A percentile compares a stretch with the other conserved stretches of the same genome.
Conservation (phyloP, 208 protist species). For the Leishmania guyanensis region DNA sequence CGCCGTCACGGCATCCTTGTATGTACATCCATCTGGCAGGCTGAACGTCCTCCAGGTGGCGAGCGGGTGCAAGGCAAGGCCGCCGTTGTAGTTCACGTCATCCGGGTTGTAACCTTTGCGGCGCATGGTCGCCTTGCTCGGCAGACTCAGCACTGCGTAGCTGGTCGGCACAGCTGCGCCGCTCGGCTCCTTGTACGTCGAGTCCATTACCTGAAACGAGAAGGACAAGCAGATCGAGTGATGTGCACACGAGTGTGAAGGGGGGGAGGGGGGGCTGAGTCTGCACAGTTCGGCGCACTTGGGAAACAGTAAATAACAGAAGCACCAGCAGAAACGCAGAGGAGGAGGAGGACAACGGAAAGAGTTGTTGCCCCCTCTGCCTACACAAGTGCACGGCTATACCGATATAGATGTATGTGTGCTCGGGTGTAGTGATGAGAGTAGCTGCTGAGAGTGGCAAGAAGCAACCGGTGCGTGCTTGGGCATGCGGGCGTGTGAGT, state of each 20-base stretch:
- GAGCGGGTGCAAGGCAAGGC: constrained; percentile 68
- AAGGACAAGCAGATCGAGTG: background rate
- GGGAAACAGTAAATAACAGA: background rate
- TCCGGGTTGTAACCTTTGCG: constrained; percentile 76
- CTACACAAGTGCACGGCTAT: background rate
- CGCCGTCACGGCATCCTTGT: constrained; percentile 69
- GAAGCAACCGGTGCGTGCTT: background rate
- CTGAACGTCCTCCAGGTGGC: constrained; percentile 69
- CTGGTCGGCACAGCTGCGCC: constrained; percentile 58
- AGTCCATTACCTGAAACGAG: constrained; percentile 35
- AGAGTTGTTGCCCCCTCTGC: background rate
- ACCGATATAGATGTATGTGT: background rate
- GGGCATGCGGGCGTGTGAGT: background rate
- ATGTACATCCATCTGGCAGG: constrained; percentile 53
- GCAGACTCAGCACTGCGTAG: constrained; percentile 74
- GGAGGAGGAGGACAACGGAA: background rate
- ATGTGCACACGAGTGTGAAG: background rate
- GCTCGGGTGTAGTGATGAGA: background rate
- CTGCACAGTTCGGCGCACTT: background rate
- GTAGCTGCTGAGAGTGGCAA: background rate
- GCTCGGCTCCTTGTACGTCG: constrained; percentile 49
- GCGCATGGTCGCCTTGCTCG: constrained; percentile 64
- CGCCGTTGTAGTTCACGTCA: constrained; percentile 50
- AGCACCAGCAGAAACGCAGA: background rate
- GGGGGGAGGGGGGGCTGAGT: background rate